A percentile compares a stretch with the other conserved stretches of the same genome.
Conservation (phyloP, 129 eudicot genomes). For the Escallonia herrerae region DNA sequence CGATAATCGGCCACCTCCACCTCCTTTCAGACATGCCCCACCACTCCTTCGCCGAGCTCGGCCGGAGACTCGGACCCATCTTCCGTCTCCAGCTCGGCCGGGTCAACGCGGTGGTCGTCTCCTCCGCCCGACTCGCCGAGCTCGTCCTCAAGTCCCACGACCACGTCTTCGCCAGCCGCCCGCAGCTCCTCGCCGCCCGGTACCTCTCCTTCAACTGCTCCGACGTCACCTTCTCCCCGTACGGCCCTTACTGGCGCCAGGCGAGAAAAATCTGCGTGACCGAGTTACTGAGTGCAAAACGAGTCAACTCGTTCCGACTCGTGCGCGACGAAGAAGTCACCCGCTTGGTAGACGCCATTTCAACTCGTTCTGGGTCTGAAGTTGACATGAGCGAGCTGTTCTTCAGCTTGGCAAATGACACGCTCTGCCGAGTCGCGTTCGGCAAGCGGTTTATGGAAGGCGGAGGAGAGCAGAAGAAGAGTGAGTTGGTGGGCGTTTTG, state of each 20-base stretch:
- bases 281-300: conserved; percentile 36
- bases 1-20: conserved; percentile 42
- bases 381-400: conserved; percentile 30
- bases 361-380: conserved; percentile 6
- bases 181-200: conserved; percentile 35
- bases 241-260: conserved; percentile 58
- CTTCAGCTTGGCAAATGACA: conserved; percentile 32
- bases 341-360: conserved; percentile 15
- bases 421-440: conserved; percentile 39
- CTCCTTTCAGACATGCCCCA: conserved; percentile 38
- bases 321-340: conserved; percentile 36
- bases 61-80: conserved; percentile 29
- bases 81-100: conserved; percentile 28
- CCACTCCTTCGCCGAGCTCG: conserved; percentile 23
- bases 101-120: conserved; percentile 25
- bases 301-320: conserved; percentile 34
- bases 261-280: conserved; percentile 44
- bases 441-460: conserved; percentile 31
- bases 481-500: conserved; percentile 30
- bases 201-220: conserved; percentile 43
- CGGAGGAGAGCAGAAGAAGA: conserved; percentile 1
- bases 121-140: conserved; percentile 27
- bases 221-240: conserved; percentile 44
- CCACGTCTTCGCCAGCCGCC: conserved; percentile 42
- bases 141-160: conserved; percentile 44